These are phyloP conservation scores for carrot (Daucus carota) DNA, from an alignment of 129 eudicot species.

Conservation along the genomic window DH1_v3.0 NC_030389.2:4932501-4933000, in stretches of 20 bases:
- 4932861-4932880: neutral
- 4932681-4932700: neutral
- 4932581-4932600: constrained; percentile 91
- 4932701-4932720: neutral
- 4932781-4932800: neutral
- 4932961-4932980: neutral
- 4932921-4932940: neutral
- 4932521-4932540: constrained; percentile 93
- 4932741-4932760: neutral
- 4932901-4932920: neutral
- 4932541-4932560: constrained; percentile 92
- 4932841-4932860: neutral
- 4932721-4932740: neutral
- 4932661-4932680: neutral
- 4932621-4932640: constrained; percentile 6
- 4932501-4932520: constrained; percentile 35
- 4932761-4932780: neutral
- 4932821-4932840: neutral
- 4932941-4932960: neutral
- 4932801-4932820: neutral
- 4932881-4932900: neutral
- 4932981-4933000: neutral
- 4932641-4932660: neutral
- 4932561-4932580: constrained; percentile 93
- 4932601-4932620: constrained; percentile 96